Conservation (phyloP, 2,329 filamentous ascomycete genomes). For the Didymella pinodella region DNA sequence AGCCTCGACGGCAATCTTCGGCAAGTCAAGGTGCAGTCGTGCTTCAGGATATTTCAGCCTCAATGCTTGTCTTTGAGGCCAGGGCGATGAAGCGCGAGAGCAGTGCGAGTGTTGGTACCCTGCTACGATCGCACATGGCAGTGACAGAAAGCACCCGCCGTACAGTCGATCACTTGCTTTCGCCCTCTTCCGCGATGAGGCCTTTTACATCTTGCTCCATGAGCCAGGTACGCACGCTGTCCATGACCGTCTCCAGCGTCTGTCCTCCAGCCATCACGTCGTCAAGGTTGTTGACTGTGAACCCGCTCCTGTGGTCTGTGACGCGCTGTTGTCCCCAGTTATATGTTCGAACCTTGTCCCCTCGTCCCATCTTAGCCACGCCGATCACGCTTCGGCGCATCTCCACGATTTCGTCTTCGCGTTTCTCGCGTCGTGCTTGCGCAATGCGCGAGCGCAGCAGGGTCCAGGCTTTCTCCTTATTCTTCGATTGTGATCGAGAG, state of each 20-base stretch:
- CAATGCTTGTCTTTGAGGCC: background rate
- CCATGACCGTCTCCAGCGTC: constrained; percentile 76
- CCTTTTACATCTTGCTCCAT: constrained; percentile 76
- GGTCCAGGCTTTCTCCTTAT: constrained; percentile 87
- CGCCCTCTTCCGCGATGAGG: constrained; percentile 60
- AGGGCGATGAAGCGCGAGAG: background rate
- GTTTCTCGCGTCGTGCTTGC: constrained; percentile 77
- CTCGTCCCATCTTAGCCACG: constrained; percentile 80
- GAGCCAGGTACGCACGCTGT: constrained; percentile 79
- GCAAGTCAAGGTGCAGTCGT: background rate
- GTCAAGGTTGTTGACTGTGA: constrained; percentile 81
- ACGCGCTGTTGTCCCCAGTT: constrained; percentile 82
- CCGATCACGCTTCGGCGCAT: constrained; percentile 81
- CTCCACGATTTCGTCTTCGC: constrained; percentile 79
- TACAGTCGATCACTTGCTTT: constrained; percentile 29
- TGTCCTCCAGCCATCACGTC: constrained; percentile 80
- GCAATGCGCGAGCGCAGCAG: constrained; percentile 83
- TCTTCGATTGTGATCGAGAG: constrained; percentile 85
- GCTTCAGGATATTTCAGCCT: background rate
- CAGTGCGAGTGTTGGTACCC: background rate
- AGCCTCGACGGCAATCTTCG: constrained; percentile 11
- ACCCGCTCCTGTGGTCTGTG: constrained; percentile 84
- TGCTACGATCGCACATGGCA: background rate
- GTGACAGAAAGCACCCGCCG: background rate
- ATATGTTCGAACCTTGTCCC: constrained; percentile 94